Conservation (phyloP, 1,284 basidiomycete genomes). For the Pseudozyma sp. region DNA sequence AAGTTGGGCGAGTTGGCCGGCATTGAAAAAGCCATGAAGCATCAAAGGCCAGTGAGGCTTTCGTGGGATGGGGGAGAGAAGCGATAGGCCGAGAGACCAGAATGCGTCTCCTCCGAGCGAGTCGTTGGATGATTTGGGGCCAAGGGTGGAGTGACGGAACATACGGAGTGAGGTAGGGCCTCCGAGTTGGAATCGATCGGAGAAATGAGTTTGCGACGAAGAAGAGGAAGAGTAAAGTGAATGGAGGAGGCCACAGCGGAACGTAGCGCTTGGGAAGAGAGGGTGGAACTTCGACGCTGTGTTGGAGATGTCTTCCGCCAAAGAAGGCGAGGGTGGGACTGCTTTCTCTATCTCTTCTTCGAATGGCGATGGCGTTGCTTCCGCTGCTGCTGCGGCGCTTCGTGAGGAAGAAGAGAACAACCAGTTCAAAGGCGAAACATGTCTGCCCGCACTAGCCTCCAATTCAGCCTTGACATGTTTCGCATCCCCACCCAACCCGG, state of each 20-base stretch:
- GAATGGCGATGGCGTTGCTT: constrained; percentile 6
- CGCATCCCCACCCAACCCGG: constrained; percentile 63
- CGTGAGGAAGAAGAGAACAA: constrained; percentile 5
- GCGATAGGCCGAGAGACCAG: constrained; percentile 84
- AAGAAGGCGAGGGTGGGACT: not conserved
- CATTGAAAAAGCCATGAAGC: constrained; percentile 85
- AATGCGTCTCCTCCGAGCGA: constrained; percentile 89
- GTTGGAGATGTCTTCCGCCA: not conserved
- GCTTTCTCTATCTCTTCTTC: constrained; percentile 3
- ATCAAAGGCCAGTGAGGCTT: constrained; percentile 90
- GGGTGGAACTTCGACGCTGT: constrained; percentile 3
- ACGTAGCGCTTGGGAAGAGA: constrained; percentile 29
- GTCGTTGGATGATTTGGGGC: constrained; percentile 81
- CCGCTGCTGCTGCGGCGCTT: not conserved
- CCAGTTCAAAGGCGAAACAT: constrained; percentile 22
- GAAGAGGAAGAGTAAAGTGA: constrained; percentile 50
- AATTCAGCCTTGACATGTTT: constrained; percentile 56
- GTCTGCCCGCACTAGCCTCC: constrained; percentile 34
- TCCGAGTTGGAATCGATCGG: constrained; percentile 91
- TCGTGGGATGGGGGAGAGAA: constrained; percentile 82
- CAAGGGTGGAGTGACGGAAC: constrained; percentile 86
- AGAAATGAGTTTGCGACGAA: constrained; percentile 73
- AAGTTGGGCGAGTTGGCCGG: constrained; percentile 81
- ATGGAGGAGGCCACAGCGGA: constrained; percentile 49
- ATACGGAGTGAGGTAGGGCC: constrained; percentile 90